These are phyloP conservation scores for Clathrospora elynae DNA, from an alignment of 2,329 filamentous ascomycete species.

Conservation along the genomic window DNA sequence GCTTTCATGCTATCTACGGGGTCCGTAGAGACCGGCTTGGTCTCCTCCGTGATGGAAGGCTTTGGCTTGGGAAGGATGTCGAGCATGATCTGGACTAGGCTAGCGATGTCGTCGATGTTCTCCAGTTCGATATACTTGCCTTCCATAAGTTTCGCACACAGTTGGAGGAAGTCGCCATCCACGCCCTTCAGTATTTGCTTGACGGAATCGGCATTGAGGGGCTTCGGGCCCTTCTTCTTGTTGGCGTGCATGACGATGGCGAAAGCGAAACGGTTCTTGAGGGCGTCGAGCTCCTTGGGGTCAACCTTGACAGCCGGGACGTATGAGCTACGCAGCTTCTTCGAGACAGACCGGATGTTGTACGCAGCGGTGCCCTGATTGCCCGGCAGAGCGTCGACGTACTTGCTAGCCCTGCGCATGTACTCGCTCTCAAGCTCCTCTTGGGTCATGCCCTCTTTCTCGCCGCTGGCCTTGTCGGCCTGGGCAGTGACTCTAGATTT, in stretches of 20 bases:
- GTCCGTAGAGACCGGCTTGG: conserved; percentile 3
- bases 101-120: conserved; percentile 28
- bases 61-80: conserved; percentile 24
- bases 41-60: neutral
- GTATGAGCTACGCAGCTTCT: conserved; percentile 25
- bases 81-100: conserved; percentile 29
- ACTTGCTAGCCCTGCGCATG: conserved; percentile 23
- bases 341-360: conserved; percentile 22
- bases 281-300: conserved; percentile 13
- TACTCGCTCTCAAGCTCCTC: conserved; percentile 22
- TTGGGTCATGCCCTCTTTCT: neutral
- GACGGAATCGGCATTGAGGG: conserved; percentile 17
- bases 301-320: conserved; percentile 4
- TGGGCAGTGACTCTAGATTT: neutral
- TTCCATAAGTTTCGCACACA: conserved; percentile 30
- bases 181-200: conserved; percentile 19
- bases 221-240: conserved; percentile 14
- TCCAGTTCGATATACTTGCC: conserved; percentile 25
- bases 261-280: conserved; percentile 25
- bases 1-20: conserved; percentile 17
- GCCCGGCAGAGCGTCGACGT: conserved; percentile 20
- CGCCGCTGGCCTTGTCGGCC: neutral
- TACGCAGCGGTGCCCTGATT: conserved; percentile 3
- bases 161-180: conserved; percentile 30
- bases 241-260: conserved; percentile 32